Evolutionary conservation across 306 rosid species (phyloP).

Genomic region (Adenanthera pavonina): DNA sequence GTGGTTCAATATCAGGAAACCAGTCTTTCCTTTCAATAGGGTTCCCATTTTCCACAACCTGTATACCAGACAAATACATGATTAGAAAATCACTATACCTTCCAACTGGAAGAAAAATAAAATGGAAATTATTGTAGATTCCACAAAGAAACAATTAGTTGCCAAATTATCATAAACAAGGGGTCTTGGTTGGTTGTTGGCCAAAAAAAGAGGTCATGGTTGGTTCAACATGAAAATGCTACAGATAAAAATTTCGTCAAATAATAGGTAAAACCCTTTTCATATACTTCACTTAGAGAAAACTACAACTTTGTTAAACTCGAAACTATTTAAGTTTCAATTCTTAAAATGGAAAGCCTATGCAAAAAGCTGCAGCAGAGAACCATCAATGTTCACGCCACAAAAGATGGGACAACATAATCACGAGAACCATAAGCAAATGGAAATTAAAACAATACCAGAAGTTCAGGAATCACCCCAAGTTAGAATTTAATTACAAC

Average conservation of each 20-base stretch:
- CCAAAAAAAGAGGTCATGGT: too few relatives aligned
- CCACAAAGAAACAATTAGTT: conserved; percentile 15
- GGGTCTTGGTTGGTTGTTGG: background rate
- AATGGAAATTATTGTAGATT: background rate
- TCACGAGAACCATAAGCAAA: background rate
- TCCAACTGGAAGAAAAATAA: conserved; percentile 21
- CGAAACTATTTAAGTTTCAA: conserved; percentile 1
- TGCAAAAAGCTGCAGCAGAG: conserved; percentile 13
- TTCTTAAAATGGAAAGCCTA: background rate
- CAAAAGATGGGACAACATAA: background rate
- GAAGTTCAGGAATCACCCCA: background rate
- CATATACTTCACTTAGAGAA: too few relatives aligned
- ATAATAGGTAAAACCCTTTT: background rate
- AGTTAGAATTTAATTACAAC: background rate
- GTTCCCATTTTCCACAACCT: conserved; percentile 93
- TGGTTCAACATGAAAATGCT: conserved; percentile 17
- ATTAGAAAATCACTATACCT: conserved; percentile 22
- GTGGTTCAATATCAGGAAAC: conserved; percentile 94
- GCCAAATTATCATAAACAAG: conserved; percentile 10
- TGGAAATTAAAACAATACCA: background rate
- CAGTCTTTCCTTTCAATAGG: conserved; percentile 82
- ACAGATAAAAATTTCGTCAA: conserved; percentile 3
- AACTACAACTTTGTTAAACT: too few relatives aligned
- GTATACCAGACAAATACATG: conserved; percentile 38
- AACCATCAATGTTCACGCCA: conserved; percentile 18